phyloP scores from a whole-genome alignment of 2,329 filamentous ascomycete genomes.

The Alternaria arborescens region DNA sequence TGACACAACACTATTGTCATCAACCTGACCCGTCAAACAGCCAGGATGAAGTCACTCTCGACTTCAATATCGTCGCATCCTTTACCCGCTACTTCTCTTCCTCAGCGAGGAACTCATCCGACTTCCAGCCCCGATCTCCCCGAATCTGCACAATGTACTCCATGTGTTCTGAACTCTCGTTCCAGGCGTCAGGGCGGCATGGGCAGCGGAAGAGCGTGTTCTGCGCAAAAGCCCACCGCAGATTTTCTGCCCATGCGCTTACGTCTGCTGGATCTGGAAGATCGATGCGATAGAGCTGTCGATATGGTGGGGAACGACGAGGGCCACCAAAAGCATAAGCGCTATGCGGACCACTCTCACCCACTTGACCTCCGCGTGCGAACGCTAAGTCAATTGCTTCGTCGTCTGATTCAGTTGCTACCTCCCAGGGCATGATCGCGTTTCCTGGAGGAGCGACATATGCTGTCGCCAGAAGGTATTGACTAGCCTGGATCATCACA shows the following conservation, averaged over 20 bases:
- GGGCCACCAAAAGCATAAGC: slow-evolving; percentile 33
- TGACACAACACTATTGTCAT: background rate
- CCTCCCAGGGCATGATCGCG: background rate
- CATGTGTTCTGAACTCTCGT: slow-evolving; percentile 38
- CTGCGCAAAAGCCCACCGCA: slow-evolving; percentile 35
- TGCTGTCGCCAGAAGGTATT: slow-evolving; percentile 1
- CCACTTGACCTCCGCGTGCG: slow-evolving; percentile 9
- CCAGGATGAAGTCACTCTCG: background rate
- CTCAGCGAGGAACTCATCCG: slow-evolving; percentile 21
- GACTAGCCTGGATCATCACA: background rate
- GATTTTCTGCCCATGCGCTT: slow-evolving; percentile 37
- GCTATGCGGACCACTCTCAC: slow-evolving; percentile 15
- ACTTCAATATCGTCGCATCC: too few species aligned
- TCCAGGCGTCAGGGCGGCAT: slow-evolving; percentile 25
- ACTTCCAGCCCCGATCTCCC: slow-evolving; percentile 30
- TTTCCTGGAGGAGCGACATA: slow-evolving; percentile 12
- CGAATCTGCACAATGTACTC: slow-evolving; percentile 28
- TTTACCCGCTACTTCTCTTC: background rate
- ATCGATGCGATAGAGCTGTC: slow-evolving; percentile 22
- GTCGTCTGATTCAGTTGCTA: background rate
- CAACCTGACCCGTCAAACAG: background rate
- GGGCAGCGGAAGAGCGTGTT: slow-evolving; percentile 13
- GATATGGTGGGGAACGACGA: slow-evolving; percentile 27
- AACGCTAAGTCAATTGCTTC: slow-evolving; percentile 1
- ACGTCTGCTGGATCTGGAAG: slow-evolving; percentile 23